These are phyloP conservation scores for Gymnopilus dilepis DNA, from an alignment of 768 basidiomycete species.

Conservation along the genomic window DNA sequence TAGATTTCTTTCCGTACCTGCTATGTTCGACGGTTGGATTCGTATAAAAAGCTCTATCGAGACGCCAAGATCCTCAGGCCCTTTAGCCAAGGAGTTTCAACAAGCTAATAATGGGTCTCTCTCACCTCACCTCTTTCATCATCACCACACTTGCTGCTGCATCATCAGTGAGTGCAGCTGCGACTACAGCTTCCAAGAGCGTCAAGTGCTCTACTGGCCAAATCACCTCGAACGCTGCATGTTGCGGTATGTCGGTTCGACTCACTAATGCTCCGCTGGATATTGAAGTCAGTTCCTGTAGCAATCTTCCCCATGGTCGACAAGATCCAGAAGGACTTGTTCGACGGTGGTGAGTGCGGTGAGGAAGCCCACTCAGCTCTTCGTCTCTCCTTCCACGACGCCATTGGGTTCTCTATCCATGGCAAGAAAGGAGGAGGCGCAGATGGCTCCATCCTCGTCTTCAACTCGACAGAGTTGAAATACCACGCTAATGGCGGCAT, in stretches of 20 bases:
- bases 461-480: constrained; percentile 25
- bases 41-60: background rate
- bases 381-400: constrained; percentile 29
- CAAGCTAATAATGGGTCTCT: constrained; percentile 22
- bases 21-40: background rate
- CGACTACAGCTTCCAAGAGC: constrained; percentile 21
- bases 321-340: constrained; percentile 9
- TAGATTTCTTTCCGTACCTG: background rate
- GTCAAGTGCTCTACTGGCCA: constrained; percentile 32
- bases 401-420: constrained; percentile 21
- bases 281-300: background rate
- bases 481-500: constrained; percentile 28
- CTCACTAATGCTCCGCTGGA: background rate
- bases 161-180: constrained; percentile 20
- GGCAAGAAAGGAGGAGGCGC: constrained; percentile 32
- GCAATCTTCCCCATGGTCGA: constrained; percentile 27
- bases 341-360: constrained; percentile 31
- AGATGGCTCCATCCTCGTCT: constrained; percentile 33
- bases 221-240: constrained; percentile 28
- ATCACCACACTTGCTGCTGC: constrained; percentile 23
- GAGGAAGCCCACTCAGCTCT: constrained; percentile 32
- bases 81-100: background rate
- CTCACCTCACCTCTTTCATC: constrained; percentile 21
- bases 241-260: constrained; percentile 25
- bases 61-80: background rate